phyloP scores from a whole-genome alignment of 805 yeast genomes.

The Brettanomyces nanus region DNA sequence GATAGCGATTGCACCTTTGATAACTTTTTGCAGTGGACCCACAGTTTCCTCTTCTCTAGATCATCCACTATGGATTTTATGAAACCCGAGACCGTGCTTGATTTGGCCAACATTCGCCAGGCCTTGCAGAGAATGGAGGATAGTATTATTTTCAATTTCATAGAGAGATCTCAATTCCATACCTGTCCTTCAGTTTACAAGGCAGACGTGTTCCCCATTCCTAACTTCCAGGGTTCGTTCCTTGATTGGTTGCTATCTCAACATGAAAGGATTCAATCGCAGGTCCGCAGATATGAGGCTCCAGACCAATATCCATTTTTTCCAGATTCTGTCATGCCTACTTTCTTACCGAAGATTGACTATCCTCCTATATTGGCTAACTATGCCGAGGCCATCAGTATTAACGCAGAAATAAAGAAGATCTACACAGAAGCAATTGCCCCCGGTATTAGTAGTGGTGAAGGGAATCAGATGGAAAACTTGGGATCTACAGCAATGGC shows the following conservation, averaged over 20 bases:
- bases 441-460: conserved; percentile 58
- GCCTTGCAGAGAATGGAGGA: conserved; percentile 92
- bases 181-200: conserved; percentile 70
- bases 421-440: conserved; percentile 69
- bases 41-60: not conserved
- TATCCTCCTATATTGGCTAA: conserved; percentile 76
- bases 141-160: conserved; percentile 84
- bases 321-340: conserved; percentile 52
- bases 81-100: conserved; percentile 73
- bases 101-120: conserved; percentile 73
- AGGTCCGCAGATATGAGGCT: conserved; percentile 81
- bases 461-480: conserved; percentile 76
- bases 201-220: conserved; percentile 46
- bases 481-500: conserved; percentile 77
- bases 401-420: conserved; percentile 58
- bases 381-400: conserved; percentile 66
- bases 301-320: conserved; percentile 93
- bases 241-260: conserved; percentile 79
- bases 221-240: conserved; percentile 66
- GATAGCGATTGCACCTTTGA: no score
- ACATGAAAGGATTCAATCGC: conserved; percentile 67
- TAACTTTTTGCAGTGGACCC: not conserved
- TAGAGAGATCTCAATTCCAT: conserved; percentile 86
- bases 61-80: conserved; percentile 64
- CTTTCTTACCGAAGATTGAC: conserved; percentile 70